Conservation (phyloP, 805 yeast species). For the Lipomyces yamanashiensis region DNA sequence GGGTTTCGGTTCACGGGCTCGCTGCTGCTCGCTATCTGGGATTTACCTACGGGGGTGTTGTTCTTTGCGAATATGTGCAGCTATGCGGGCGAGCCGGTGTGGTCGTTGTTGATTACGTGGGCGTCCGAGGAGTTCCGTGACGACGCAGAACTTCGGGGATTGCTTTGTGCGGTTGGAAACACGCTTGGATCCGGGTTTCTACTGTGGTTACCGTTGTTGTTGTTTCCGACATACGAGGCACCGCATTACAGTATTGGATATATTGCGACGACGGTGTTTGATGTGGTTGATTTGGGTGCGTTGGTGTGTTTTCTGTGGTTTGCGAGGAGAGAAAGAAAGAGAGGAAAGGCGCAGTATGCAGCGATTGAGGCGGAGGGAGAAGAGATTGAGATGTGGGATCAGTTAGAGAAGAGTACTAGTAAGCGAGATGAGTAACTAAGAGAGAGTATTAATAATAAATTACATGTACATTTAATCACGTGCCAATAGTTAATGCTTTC, state of each 20-base stretch:
- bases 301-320: conserved; percentile 24
- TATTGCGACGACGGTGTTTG: conserved; percentile 21
- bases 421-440: neutral
- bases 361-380: neutral
- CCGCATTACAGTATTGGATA: conserved; percentile 31
- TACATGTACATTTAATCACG: neutral
- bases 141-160: conserved; percentile 33
- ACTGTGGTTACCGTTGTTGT: conserved; percentile 29
- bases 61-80: conserved; percentile 33
- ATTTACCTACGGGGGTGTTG: conserved; percentile 25
- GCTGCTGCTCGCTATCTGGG: conserved; percentile 30
- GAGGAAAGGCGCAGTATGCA: neutral
- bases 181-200: conserved; percentile 25
- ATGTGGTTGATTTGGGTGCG: conserved; percentile 26
- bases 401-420: neutral
- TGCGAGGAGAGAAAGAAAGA: conserved; percentile 20
- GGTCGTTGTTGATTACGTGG: conserved; percentile 35
- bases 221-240: conserved; percentile 33
- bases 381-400: conserved; percentile 18
- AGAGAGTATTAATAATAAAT: neutral
- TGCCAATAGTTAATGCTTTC: neutral
- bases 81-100: conserved; percentile 31
- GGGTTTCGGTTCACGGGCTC: conserved; percentile 23
- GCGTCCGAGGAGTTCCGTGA: conserved; percentile 32
- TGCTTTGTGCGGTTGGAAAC: conserved; percentile 29